These are phyloP conservation scores for Meredithiella fracta DNA, from an alignment of 2,329 filamentous ascomycete genomes.

Conservation along the genomic window DNA sequence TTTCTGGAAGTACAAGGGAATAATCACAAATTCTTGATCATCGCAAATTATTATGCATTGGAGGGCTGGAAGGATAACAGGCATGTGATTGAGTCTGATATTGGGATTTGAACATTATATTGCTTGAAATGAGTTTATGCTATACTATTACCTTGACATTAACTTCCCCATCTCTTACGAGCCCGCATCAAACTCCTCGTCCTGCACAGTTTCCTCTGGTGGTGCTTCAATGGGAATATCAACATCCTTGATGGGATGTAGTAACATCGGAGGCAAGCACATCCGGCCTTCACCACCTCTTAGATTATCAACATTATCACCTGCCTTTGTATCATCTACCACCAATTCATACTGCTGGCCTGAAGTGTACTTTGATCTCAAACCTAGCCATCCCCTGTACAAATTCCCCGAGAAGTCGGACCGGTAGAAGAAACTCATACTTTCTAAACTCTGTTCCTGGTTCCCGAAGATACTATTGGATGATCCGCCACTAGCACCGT, in stretches of 20 bases:
- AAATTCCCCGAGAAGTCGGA: slow-evolving; percentile 65
- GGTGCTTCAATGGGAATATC: slow-evolving; percentile 46
- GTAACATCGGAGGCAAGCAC: slow-evolving; percentile 77
- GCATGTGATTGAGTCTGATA: too few relatives aligned
- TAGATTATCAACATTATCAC: slow-evolving; percentile 33
- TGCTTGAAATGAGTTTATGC: neutral
- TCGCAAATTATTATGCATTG: neutral
- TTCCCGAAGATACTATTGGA: slow-evolving; percentile 62
- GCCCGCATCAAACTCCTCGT: slow-evolving; percentile 25
- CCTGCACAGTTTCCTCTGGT: slow-evolving; percentile 24
- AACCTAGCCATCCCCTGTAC: slow-evolving; percentile 74
- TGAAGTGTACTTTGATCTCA: slow-evolving; percentile 61
- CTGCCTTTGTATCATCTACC: slow-evolving; percentile 35
- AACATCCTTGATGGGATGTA: slow-evolving; percentile 75
- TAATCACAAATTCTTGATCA: neutral
- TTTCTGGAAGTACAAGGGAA: neutral
- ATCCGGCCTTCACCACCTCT: slow-evolving; percentile 63
- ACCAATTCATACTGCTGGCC: slow-evolving; percentile 59
- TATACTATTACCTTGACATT: neutral
- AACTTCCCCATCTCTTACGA: neutral
- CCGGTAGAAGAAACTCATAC: slow-evolving; percentile 85
- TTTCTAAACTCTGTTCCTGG: slow-evolving; percentile 74
- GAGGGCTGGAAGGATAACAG: neutral
- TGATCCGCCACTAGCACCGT: slow-evolving; percentile 58
- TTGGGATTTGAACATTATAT: too few relatives aligned